Evolutionary conservation across 441 rosid genomes (phyloP).

Genomic region (Dalechampia spathulata): DNA sequence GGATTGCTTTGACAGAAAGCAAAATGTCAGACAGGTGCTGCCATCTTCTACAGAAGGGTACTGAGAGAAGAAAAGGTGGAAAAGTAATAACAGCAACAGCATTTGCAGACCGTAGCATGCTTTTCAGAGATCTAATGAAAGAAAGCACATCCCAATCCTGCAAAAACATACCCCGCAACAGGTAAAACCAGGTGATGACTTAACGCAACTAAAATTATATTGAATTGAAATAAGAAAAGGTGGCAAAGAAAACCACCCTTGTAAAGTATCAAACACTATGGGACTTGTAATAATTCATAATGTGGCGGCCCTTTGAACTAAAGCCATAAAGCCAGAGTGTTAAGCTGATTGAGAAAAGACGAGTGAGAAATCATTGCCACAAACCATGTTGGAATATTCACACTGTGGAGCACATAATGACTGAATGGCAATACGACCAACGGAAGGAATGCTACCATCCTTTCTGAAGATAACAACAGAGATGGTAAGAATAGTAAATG

Average conservation of each 20-base stretch:
- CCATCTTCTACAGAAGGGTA: constrained; percentile 60
- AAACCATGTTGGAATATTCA: constrained; percentile 58
- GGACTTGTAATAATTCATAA: too few species aligned
- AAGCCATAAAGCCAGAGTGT: background rate
- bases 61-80: constrained; percentile 65
- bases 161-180: constrained; percentile 9
- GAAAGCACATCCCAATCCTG: constrained; percentile 90
- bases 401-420: constrained; percentile 87
- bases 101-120: constrained; percentile 66
- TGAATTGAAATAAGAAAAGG: too few species aligned
- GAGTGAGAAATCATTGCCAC: constrained; percentile 15
- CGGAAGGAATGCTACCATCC: constrained; percentile 36
- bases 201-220: too few species aligned
- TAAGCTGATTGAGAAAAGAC: constrained; percentile 11
- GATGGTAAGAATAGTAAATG: constrained; percentile 5
- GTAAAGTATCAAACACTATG: too few species aligned
- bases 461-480: constrained; percentile 34
- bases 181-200: background rate
- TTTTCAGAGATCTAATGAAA: constrained; percentile 71
- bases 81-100: constrained; percentile 73
- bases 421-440: constrained; percentile 80
- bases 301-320: too few species aligned
- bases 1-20: constrained; percentile 84
- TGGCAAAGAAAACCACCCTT: too few species aligned
- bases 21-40: constrained; percentile 90